phyloP scores from a whole-genome alignment of 768 basidiomycete species.

The Pisolithus sp. region DNA sequence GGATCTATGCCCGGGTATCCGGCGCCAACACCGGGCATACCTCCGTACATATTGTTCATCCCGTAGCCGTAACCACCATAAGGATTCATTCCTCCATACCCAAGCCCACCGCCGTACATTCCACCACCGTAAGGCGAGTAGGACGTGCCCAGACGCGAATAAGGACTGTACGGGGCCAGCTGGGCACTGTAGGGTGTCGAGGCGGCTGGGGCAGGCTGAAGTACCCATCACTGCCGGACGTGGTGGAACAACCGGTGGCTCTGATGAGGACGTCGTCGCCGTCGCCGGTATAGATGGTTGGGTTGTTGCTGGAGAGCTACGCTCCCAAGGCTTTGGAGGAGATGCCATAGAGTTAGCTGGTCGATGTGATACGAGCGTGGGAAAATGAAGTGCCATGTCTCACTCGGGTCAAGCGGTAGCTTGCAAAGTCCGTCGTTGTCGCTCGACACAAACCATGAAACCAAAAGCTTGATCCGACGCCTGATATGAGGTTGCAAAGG shows the following conservation, averaged over 20 bases:
- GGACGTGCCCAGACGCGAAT: slow-evolving; percentile 29
- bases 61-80: slow-evolving; percentile 43
- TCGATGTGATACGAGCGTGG: slow-evolving; percentile 4
- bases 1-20: slow-evolving; percentile 40
- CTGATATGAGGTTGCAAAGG: too few species aligned
- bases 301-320: slow-evolving; percentile 27
- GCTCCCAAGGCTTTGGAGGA: slow-evolving; percentile 90
- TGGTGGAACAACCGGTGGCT: slow-evolving; percentile 49
- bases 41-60: slow-evolving; percentile 42
- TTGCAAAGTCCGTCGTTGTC: not conserved
- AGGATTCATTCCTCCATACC: slow-evolving; percentile 40
- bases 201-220: slow-evolving; percentile 30
- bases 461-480: too few species aligned
- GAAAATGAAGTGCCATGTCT: slow-evolving; percentile 7
- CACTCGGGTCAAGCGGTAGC: not conserved
- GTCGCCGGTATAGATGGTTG: slow-evolving; percentile 13
- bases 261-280: slow-evolving; percentile 18
- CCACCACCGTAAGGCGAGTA: slow-evolving; percentile 31
- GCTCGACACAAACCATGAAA: too few species aligned
- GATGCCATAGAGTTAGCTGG: slow-evolving; percentile 53
- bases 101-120: slow-evolving; percentile 26
- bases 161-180: slow-evolving; percentile 42
- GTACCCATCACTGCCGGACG: slow-evolving; percentile 51
- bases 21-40: slow-evolving; percentile 33
- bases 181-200: slow-evolving; percentile 40